Base-by-base conservation (phyloP, 2,329 filamentous ascomycete genomes). In the Hypoxylon sp. region DNA sequence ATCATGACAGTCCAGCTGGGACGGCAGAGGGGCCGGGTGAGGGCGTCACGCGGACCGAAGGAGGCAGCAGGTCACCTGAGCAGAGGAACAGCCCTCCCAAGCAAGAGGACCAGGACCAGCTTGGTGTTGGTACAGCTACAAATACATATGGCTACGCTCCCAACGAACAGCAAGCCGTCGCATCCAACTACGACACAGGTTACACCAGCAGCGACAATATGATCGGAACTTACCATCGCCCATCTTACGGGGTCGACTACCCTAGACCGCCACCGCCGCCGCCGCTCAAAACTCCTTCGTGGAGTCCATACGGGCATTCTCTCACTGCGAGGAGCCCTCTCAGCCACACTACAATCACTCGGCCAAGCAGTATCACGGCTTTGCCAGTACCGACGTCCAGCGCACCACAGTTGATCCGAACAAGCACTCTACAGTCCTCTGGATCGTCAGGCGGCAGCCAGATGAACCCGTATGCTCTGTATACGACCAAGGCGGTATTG, bases 401-500 rank as follows among this genome's bases (percentile, higher is more conserved):
- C 22, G 73, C 79, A 3, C 85, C 85, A 1, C 79, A 82, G 66
- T 80, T 88, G 2, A 80, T 87, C 20, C 80, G 85, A 34, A 88
- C 85, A 3, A 88, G 85, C 75, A 87, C 84, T 1, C 77, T 86
- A 13, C 80, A 81, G 53, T 71, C 76, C 1, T 73, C 59, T 64
- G 76, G 34, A 70, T 75, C 48, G 73, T 77, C 46, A 1, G 77
- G 80, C 3, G 81, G 83, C 15, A 75, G 77, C 1, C 92, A 71
- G 30, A 48, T 93, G 78, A 92, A 93, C 70, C 90, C 91, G 0
- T 94, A 97, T 74, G 86, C 89, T 3, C 86, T 94, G 69, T 94
- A 94, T 74, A 89, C 92, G 15, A 87, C 88, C 73, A 97, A 97
- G 80, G 95, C 94, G 0, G 82, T 90, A 17, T 82, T 98, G 28